These are phyloP conservation scores for Climacium dendroides DNA, from an alignment of 225 moss, liverwort and hornwort genomes.

Conservation along the genomic window DNA sequence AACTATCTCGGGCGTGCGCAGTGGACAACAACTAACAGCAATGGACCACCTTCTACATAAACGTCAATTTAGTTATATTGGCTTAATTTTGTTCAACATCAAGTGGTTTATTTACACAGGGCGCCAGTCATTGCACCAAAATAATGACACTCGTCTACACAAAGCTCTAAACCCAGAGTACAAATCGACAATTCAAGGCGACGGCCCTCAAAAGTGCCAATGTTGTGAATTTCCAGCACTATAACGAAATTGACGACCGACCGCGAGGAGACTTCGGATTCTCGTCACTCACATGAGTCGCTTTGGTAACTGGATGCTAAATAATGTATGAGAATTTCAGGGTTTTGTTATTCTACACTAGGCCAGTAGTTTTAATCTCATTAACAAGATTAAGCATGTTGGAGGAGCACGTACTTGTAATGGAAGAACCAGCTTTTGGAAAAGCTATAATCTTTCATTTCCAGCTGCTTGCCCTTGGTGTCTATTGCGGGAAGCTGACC, in stretches of 20 bases:
- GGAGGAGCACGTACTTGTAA: background rate
- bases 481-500: conserved; percentile 42
- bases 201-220: background rate
- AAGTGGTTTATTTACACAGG: too few species aligned
- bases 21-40: too few species aligned
- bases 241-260: background rate
- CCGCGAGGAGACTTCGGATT: background rate
- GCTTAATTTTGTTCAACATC: too few species aligned
- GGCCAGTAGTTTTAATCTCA: background rate
- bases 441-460: background rate
- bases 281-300: background rate
- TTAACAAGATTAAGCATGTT: background rate
- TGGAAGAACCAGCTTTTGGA: conserved; percentile 6
- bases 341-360: background rate
- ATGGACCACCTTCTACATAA: too few species aligned
- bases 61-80: too few species aligned
- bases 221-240: background rate
- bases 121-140: background rate
- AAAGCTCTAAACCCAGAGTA: background rate
- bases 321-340: background rate
- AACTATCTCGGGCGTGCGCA: too few species aligned
- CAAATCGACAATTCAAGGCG: background rate
- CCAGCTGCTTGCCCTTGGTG: conserved; percentile 27
- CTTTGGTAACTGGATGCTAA: background rate
- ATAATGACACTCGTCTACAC: background rate